Conservation (phyloP, 179 eudicot genomes). For the Actinidia chinensis region DNA sequence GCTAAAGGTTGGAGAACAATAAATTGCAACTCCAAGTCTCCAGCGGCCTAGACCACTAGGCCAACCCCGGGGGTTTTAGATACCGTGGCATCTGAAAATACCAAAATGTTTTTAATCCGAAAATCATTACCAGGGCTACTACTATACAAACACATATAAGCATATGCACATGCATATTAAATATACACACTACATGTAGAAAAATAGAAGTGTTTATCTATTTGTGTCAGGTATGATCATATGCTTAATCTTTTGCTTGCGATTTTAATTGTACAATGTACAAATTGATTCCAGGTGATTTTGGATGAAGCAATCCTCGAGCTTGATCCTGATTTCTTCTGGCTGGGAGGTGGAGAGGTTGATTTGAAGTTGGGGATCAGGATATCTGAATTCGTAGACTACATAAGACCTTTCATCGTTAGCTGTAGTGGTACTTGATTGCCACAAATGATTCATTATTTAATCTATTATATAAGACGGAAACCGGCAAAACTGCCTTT, state of each 20-base stretch:
- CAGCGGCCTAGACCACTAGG: too few species aligned
- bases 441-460: background rate
- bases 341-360: constrained; percentile 94
- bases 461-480: background rate
- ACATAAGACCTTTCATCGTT: constrained; percentile 69
- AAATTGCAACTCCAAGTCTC: too few species aligned
- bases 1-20: too few species aligned
- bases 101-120: too few species aligned
- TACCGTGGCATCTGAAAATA: too few species aligned
- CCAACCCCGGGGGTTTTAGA: too few species aligned
- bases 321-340: constrained; percentile 82
- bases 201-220: background rate
- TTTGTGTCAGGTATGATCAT: background rate
- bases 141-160: too few species aligned
- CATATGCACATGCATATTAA: background rate
- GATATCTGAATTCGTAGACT: constrained; percentile 66
- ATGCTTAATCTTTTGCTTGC: background rate
- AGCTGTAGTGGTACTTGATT: constrained; percentile 64
- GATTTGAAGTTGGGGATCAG: constrained; percentile 80
- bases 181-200: background rate
- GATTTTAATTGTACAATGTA: background rate
- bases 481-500: background rate
- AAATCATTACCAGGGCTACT: too few species aligned
- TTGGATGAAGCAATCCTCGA: constrained; percentile 86
- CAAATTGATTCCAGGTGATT: constrained; percentile 59